These are phyloP conservation scores for Fusarium mexicanum DNA, from an alignment of 2,329 filamentous ascomycete genomes.

Conservation along the genomic window DNA sequence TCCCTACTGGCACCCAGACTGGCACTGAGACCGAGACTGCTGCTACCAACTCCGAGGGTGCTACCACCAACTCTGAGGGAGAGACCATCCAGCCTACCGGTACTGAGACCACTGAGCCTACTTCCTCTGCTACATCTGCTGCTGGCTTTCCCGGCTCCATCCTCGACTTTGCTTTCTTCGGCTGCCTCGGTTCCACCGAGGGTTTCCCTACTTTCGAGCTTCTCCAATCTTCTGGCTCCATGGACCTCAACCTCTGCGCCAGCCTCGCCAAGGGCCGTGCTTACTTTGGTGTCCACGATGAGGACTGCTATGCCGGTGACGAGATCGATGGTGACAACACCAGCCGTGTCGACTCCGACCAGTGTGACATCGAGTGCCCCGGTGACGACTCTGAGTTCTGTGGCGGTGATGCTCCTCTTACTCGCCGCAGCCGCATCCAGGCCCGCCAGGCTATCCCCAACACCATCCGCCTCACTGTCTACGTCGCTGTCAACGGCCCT, in stretches of 20 bases:
- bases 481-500: constrained; percentile 11
- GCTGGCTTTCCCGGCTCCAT: constrained; percentile 29
- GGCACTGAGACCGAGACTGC: background rate
- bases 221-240: constrained; percentile 10
- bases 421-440: constrained; percentile 27
- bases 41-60: background rate
- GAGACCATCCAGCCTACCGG: constrained; percentile 17
- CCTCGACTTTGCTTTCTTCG: constrained; percentile 38
- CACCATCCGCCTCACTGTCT: constrained; percentile 39
- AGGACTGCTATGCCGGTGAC: constrained; percentile 41
- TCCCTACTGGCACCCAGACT: constrained; percentile 7
- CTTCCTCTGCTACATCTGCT: constrained; percentile 36
- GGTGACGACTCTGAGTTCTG: constrained; percentile 35
- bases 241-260: constrained; percentile 43
- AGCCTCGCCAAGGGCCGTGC: constrained; percentile 32
- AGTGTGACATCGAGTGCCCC: constrained; percentile 36
- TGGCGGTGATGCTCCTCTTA: constrained; percentile 28
- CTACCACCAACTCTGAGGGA: background rate
- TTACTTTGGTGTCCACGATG: constrained; percentile 43
- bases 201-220: constrained; percentile 41
- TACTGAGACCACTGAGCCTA: constrained; percentile 41
- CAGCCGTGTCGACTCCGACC: constrained; percentile 1
- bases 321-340: constrained; percentile 15
- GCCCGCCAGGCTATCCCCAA: constrained; percentile 33
- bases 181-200: constrained; percentile 38